Base-by-base conservation (phyloP, 768 basidiomycete genomes). In the Lactarius evosmus region DNA sequence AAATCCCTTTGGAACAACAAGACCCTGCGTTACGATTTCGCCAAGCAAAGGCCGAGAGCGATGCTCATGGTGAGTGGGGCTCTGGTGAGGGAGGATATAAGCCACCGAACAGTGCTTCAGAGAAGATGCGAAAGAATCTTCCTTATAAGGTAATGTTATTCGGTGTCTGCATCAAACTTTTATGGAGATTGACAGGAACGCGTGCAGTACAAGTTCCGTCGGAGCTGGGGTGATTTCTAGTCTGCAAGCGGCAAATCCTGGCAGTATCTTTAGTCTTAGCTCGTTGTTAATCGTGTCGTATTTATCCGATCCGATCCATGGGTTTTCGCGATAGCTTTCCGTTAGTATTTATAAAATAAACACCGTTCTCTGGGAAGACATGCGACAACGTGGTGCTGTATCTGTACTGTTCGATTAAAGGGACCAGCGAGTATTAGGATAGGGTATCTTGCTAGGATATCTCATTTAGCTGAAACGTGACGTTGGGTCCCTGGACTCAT, bases 121-220 rank as follows among this genome's bases (percentile, higher is more conserved):
- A 96, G 66, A 89, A 84, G 74, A 78, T 94, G 82, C 84, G 88
- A 74, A 89, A 82, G 77, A 93, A 93, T 72, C 67, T 91, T 58
- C 92, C 92, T 16, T 94, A 94, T 83, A 94, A 94, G 88, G 91
- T 93, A 79, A 70, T 69, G 69, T 67, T 33, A 2, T 8, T 46
- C 46, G 53, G 57, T 51, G 41, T 44, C 32, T 49, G 57, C 58
- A 41, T 33, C 51, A 25, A 27, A 29, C 7, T 66, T 52, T 36
- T 60, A 59, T 71, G 57, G 76, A 74, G 74, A 70, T 81, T 90
- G 69, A 88, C 74, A 85, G 83, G 78, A 76, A 65, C 83, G 82
- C 50, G 80, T 89, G 76, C 85, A 93, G 91, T 93, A 93, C 75
- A 94, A 93, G 76, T 93, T 94, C 84, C 85, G 86, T 57, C 84